Base-by-base conservation (phyloP, 176 grass and related monocot species). In the Chrysopogon serrulatus region DNA sequence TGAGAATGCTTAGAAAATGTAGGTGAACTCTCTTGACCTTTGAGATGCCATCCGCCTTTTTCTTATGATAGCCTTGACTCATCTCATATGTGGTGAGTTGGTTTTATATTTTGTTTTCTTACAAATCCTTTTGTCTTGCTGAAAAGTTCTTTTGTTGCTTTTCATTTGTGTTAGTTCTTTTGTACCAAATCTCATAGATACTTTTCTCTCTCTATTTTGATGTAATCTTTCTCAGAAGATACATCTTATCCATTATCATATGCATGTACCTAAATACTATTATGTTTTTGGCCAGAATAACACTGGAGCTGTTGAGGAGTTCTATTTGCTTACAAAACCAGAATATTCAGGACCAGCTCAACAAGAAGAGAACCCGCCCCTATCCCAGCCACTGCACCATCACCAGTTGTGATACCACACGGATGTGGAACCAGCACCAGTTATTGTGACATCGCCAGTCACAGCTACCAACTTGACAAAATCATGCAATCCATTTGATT, bases 1-100 rank as follows among this genome's bases (percentile, higher is more conserved):
- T 89, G 67, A 91, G 18, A 60, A 68, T 42, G 26, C 44, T 78
- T 82, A 79, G 51, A 26, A 68, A 24, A 44, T 88, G 64, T 73
- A 97, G 95, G 83, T 71, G 92, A 94, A 82, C 83, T n/a, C 83
- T 18, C 92, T 98, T 92, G 95, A 98, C 61, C 90, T 98, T 75
- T 81, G 88, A 65, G 90, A 98, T 65, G 92, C 95, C 63, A 98
- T 98, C 57, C 88, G 95, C 65, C 74, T 98, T 82, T 98, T 91
- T 81, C 86, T n/a, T n/a, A 98, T 79, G 95, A 98, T 48, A 98
- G 95, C 84, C 88, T 98, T 88, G 95, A 98, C 82, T 98, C n/a
- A 94, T 77, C 95, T n/a, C 95, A 26, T 84, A 88, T 71, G 78
- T 91, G 79, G 92, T 98, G 90, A 89, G 87, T 73, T 88, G 17